Evolutionary conservation across 1,284 basidiomycete species (phyloP).

Genomic region (Rhizoctonia solani): DNA sequence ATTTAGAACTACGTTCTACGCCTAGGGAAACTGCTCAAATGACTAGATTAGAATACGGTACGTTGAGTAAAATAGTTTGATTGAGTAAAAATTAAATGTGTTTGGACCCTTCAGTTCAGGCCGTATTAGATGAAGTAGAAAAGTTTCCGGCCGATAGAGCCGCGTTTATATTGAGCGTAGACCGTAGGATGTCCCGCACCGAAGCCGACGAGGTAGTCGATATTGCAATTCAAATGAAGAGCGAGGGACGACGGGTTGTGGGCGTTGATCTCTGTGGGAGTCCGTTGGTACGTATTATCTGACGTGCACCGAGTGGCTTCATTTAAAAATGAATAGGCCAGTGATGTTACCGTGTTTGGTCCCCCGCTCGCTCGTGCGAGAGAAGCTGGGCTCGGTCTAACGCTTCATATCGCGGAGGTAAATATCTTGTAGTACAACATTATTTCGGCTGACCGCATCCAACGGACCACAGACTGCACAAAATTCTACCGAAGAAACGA

Average conservation of each 20-base stretch:
- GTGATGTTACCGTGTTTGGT: constrained; percentile 57
- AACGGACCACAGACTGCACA: constrained; percentile 53
- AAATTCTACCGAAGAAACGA: constrained; percentile 62
- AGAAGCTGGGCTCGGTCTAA: constrained; percentile 64
- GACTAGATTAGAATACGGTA: constrained; percentile 37
- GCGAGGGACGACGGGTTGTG: constrained; percentile 64
- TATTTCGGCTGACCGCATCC: not conserved
- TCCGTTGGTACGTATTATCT: constrained; percentile 51
- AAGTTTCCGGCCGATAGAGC: constrained; percentile 55
- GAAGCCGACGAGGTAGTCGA: constrained; percentile 60
- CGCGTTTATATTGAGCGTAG: constrained; percentile 71
- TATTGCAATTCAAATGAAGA: constrained; percentile 59
- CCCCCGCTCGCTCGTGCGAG: constrained; percentile 60
- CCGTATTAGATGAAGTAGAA: constrained; percentile 69
- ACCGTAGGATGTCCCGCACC: constrained; percentile 61
- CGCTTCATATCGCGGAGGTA: constrained; percentile 82
- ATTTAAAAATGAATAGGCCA: not conserved
- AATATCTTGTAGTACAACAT: not conserved
- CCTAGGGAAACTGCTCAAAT: constrained; percentile 55
- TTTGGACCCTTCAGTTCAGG: constrained; percentile 47
- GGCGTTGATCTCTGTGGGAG: constrained; percentile 82
- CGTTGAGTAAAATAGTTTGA: not conserved
- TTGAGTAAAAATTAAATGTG: not conserved
- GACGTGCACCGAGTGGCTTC: not conserved
- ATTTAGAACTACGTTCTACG: constrained; percentile 75